These are phyloP conservation scores for Torulaspora maleeae DNA, from an alignment of 805 yeast species.

Conservation along the genomic window DNA sequence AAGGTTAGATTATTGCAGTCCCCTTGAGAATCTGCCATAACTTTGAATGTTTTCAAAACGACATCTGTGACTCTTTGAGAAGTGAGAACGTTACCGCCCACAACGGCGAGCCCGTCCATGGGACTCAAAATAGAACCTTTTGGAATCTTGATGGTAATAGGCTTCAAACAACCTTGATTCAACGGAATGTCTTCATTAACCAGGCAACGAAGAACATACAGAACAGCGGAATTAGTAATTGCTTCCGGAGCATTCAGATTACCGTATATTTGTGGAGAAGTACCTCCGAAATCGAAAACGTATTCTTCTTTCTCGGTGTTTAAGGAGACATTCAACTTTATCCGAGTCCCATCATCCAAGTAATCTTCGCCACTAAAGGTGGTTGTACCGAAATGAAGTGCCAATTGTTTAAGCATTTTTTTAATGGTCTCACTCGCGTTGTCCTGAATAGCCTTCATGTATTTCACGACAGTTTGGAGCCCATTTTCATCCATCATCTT, in stretches of 20 bases:
- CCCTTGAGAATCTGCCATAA: conserved; percentile 94
- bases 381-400: conserved; percentile 39
- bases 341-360: conserved; percentile 79
- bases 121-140: conserved; percentile 68
- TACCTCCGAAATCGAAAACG: conserved; percentile 77
- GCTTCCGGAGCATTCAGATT: conserved; percentile 92
- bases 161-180: conserved; percentile 87
- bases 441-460: conserved; percentile 77
- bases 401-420: conserved; percentile 43
- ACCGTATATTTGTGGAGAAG: conserved; percentile 80
- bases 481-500: conserved; percentile 60
- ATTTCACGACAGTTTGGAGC: conserved; percentile 53
- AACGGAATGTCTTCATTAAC: conserved; percentile 86
- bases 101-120: conserved; percentile 85
- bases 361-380: conserved; percentile 52
- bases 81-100: conserved; percentile 92
- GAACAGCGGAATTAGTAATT: conserved; percentile 80
- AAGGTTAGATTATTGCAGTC: conserved; percentile 92
- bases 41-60: conserved; percentile 76
- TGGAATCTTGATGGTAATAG: conserved; percentile 65
- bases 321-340: conserved; percentile 50
- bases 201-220: conserved; percentile 79
- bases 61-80: conserved; percentile 92
- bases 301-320: conserved; percentile 53
- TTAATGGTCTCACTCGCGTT: conserved; percentile 73